These are phyloP conservation scores for Daldinia grandis DNA, from an alignment of 495 filamentous ascomycete genomes.

Conservation along the genomic window DNA sequence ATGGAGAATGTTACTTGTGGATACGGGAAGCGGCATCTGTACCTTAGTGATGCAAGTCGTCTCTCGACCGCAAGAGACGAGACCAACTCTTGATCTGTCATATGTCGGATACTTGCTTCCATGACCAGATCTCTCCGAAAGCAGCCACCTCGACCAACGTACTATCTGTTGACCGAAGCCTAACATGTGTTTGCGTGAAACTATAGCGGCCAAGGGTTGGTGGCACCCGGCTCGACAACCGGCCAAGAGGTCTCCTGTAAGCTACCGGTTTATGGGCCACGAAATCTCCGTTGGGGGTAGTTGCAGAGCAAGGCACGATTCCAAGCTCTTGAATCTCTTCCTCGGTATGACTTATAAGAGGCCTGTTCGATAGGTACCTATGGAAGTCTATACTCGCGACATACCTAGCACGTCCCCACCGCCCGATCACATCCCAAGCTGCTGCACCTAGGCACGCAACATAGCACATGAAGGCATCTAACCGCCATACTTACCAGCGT, in stretches of 20 bases:
- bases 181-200: constrained; percentile 6
- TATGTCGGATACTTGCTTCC: constrained; percentile 13
- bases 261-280: constrained; percentile 34
- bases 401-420: not conserved
- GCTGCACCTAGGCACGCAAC: not conserved
- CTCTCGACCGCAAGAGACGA: constrained; percentile 12
- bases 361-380: not conserved
- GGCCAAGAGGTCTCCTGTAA: constrained; percentile 26
- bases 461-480: not conserved
- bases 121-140: constrained; percentile 20
- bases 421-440: not conserved
- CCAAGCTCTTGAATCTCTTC: not conserved
- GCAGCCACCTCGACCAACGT: not conserved
- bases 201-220: constrained; percentile 11
- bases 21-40: constrained; percentile 23
- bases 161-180: not conserved
- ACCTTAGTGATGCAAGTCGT: constrained; percentile 11
- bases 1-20: constrained; percentile 1
- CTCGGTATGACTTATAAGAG: not conserved
- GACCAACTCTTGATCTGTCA: constrained; percentile 15
- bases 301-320: constrained; percentile 40
- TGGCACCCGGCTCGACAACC: constrained; percentile 12
- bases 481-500: constrained; percentile 2
- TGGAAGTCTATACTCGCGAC: not conserved
- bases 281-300: constrained; percentile 44